Percentiles rank a stretch among this genome's conserved stretches.
Evolutionary conservation across 2,329 filamentous ascomycete genomes (phyloP).

Genomic region (Albifimbria verrucaria): DNA sequence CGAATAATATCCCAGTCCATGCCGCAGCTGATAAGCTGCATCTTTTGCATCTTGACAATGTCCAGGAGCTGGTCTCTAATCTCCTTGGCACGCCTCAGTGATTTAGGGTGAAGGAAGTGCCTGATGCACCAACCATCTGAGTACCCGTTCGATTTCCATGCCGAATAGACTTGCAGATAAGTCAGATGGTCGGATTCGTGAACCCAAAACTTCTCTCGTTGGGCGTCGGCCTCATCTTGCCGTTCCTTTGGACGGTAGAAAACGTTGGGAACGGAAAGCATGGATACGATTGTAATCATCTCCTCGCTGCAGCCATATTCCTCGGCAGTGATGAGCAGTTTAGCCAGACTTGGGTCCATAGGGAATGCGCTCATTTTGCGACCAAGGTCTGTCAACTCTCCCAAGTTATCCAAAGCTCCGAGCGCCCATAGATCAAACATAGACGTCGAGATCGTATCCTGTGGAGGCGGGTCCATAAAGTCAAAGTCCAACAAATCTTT

Average conservation of each 20-base stretch:
- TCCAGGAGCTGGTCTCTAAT: slow-evolving; percentile 91
- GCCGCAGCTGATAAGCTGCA: slow-evolving; percentile 82
- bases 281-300: slow-evolving; percentile 96
- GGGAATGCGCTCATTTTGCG: slow-evolving; percentile 95
- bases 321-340: slow-evolving; percentile 87
- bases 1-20: slow-evolving; percentile 97
- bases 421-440: slow-evolving; percentile 97
- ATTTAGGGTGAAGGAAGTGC: slow-evolving; percentile 95
- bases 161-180: slow-evolving; percentile 89
- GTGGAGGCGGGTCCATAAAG: slow-evolving; percentile 97
- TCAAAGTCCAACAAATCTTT: slow-evolving; percentile 94
- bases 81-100: slow-evolving; percentile 84
- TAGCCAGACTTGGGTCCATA: slow-evolving; percentile 95
- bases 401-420: slow-evolving; percentile 88
- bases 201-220: slow-evolving; percentile 97
- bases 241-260: slow-evolving; percentile 97
- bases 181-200: slow-evolving; percentile 96
- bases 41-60: slow-evolving; percentile 92
- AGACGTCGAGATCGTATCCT: slow-evolving; percentile 95
- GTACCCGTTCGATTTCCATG: slow-evolving; percentile 89
- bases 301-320: slow-evolving; percentile 94
- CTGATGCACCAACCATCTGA: slow-evolving; percentile 89
- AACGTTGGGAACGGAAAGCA: slow-evolving; percentile 94
- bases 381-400: slow-evolving; percentile 83
- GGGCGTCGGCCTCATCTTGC: slow-evolving; percentile 92